Evolutionary conservation across 164 flowering plant species (phyloP).

Genomic region (Warburgia ugandensis): DNA sequence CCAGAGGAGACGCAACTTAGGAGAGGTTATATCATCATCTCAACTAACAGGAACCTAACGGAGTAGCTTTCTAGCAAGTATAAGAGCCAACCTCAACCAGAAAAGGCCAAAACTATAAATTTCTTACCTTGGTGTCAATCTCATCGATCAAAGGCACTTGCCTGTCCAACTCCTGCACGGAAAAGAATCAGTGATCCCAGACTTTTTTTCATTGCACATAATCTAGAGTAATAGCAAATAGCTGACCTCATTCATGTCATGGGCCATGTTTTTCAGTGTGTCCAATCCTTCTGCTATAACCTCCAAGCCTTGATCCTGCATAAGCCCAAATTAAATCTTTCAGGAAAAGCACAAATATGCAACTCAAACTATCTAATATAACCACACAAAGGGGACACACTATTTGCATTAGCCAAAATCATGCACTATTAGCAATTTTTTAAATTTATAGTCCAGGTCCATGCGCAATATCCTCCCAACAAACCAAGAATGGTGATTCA

Average conservation of each 20-base stretch:
- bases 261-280: slow-evolving; percentile 89
- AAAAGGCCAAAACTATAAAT: background rate
- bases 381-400: no score
- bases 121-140: slow-evolving; percentile 79
- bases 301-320: slow-evolving; percentile 90
- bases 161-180: slow-evolving; percentile 81
- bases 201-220: background rate
- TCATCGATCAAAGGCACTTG: slow-evolving; percentile 97
- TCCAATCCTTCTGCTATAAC: slow-evolving; percentile 87
- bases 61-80: background rate
- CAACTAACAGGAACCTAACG: no score
- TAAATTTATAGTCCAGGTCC: no score
- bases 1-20: no score
- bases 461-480: no score
- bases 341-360: background rate
- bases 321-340: background rate
- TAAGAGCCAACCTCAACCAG: background rate
- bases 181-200: background rate
- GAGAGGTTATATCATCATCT: background rate
- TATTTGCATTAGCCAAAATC: no score
- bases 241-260: slow-evolving; percentile 94
- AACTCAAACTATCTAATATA: no score
- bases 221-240: background rate
- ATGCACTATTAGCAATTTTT: no score
- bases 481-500: no score